Percentiles rank a stretch among this genome's conserved stretches.
Conservation (phyloP, 768 basidiomycete species). For the Russula compacta region DNA sequence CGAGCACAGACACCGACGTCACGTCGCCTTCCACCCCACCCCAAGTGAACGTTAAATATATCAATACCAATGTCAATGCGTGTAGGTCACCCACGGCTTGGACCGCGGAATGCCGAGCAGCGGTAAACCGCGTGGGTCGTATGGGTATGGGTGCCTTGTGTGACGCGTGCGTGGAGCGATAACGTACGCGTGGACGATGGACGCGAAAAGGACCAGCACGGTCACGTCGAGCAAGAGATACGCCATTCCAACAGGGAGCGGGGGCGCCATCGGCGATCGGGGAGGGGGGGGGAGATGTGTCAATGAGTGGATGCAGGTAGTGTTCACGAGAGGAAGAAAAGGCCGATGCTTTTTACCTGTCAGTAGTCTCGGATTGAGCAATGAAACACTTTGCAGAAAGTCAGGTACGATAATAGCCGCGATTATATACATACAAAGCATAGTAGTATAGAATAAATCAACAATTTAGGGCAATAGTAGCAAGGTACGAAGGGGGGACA, state of each 20-base stretch:
- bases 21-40: conserved; percentile 4
- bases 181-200: not conserved
- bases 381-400: too few relatives aligned
- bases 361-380: too few relatives aligned
- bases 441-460: too few relatives aligned
- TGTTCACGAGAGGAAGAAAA: too few relatives aligned
- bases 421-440: too few relatives aligned
- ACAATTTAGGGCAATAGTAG: too few relatives aligned
- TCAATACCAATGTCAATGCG: not conserved
- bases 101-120: not conserved
- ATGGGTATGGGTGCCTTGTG: not conserved
- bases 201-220: not conserved
- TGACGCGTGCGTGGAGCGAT: not conserved
- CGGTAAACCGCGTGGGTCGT: not conserved
- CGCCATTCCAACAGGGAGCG: not conserved
- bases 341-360: too few relatives aligned
- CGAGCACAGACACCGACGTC: conserved; percentile 8
- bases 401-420: too few relatives aligned
- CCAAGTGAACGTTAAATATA: too few relatives aligned
- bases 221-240: not conserved
- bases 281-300: too few relatives aligned
- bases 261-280: not conserved
- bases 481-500: too few relatives aligned
- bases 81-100: conserved; percentile 3
- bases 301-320: too few relatives aligned